These are phyloP conservation scores for Mycena polygramma DNA, from an alignment of 768 basidiomycete genomes.

Conservation along the genomic window DNA sequence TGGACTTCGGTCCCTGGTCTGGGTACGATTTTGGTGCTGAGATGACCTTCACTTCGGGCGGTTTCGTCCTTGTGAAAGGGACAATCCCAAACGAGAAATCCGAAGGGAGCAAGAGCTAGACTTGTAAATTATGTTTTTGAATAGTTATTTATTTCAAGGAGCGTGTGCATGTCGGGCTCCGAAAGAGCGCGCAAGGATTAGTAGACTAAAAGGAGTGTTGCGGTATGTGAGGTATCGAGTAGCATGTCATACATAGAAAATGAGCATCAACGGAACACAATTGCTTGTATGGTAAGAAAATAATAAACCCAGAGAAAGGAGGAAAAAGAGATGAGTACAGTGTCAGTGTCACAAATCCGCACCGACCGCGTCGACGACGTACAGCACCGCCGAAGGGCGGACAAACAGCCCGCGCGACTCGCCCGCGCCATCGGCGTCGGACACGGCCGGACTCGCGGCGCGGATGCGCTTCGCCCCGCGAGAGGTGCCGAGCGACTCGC, in stretches of 20 bases:
- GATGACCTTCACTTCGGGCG: no score
- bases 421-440: constrained; percentile 60
- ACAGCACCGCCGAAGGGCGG: constrained; percentile 87
- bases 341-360: constrained; percentile 62
- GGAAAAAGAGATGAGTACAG: constrained; percentile 23
- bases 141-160: no score
- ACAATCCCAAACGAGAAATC: no score
- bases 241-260: constrained; percentile 7
- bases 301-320: constrained; percentile 2
- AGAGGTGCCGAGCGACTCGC: constrained; percentile 59
- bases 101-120: no score
- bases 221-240: constrained; percentile 34
- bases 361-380: constrained; percentile 88
- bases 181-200: constrained; percentile 23
- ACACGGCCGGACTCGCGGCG: constrained; percentile 76
- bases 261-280: constrained; percentile 17
- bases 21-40: no score
- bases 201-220: constrained; percentile 33
- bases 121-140: no score
- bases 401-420: constrained; percentile 87
- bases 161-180: not conserved
- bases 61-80: no score
- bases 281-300: constrained; percentile 31
- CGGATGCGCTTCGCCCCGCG: constrained; percentile 79
- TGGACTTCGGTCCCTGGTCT: no score